Percentiles rank a stretch among this genome's conserved stretches.
phyloP scores from a whole-genome alignment of 2,329 filamentous ascomycete genomes.

The Fusarium albidum region DNA sequence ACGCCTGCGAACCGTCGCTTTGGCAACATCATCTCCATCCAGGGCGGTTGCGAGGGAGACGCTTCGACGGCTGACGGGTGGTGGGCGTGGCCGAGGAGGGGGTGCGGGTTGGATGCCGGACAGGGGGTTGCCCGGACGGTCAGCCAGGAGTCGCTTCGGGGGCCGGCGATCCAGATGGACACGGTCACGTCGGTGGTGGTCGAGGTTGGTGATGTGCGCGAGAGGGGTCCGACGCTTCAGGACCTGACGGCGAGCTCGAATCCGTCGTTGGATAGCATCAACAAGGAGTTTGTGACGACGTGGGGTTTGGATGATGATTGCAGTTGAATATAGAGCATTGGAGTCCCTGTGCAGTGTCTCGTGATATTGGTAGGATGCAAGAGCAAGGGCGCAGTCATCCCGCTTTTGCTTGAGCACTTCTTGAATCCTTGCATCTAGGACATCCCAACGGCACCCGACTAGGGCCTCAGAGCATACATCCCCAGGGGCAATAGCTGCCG shows the following conservation, averaged over 20 bases:
- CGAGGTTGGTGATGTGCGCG: constrained; percentile 44
- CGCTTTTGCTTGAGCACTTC: too few species aligned
- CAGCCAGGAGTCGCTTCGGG: constrained; percentile 46
- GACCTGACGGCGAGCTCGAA: constrained; percentile 33
- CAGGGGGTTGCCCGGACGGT: constrained; percentile 31
- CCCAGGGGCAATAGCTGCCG: constrained; percentile 71
- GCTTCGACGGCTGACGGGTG: constrained; percentile 34
- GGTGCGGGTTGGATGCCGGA: too few species aligned
- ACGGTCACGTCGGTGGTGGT: constrained; percentile 53
- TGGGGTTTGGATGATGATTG: too few species aligned
- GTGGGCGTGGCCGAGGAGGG: constrained; percentile 40
- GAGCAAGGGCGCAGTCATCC: too few species aligned
- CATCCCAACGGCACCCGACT: too few species aligned
- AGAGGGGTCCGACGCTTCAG: constrained; percentile 39
- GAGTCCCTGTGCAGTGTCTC: too few species aligned
- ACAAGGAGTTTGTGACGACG: constrained; percentile 40
- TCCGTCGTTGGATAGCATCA: constrained; percentile 39
- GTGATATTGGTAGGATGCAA: too few species aligned
- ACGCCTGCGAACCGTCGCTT: constrained; percentile 48
- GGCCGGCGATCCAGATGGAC: constrained; percentile 54
- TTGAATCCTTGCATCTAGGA: too few species aligned
- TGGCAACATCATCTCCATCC: constrained; percentile 53
- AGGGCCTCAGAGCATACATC: constrained; percentile 77
- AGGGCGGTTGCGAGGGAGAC: constrained; percentile 37
- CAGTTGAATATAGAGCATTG: too few species aligned